Conservation (phyloP, 257 asterid species). For the Solanum infundibuliforme region DNA sequence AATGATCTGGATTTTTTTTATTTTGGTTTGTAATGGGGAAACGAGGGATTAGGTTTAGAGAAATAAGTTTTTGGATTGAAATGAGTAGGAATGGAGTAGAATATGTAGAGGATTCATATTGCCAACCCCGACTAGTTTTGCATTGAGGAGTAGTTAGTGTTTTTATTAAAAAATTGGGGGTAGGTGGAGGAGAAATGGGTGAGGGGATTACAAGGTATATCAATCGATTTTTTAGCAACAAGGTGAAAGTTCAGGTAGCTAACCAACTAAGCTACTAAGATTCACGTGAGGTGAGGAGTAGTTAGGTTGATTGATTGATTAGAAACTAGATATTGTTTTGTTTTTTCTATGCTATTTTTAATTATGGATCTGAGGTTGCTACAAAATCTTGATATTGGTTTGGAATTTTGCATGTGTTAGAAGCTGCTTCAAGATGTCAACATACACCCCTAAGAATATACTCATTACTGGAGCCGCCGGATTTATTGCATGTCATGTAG, state of each 20-base stretch:
- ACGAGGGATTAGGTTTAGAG: neutral
- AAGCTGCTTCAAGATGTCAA: neutral
- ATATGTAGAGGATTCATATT: neutral
- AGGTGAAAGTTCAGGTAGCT: neutral
- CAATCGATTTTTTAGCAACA: neutral
- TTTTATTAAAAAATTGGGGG: neutral
- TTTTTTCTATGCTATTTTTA: neutral
- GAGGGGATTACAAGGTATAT: neutral
- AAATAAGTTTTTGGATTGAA: neutral
- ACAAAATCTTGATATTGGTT: neutral
- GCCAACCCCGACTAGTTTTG: neutral
- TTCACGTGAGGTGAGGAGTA: neutral
- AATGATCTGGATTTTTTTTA: neutral
- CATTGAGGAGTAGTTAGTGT: neutral
- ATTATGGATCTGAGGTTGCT: neutral
- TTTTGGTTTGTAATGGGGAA: neutral
- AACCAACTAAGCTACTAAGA: neutral
- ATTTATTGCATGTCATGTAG: slow-evolving; percentile 18
- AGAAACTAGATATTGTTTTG: neutral
- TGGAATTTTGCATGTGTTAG: neutral
- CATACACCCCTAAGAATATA: slow-evolving; percentile 13
- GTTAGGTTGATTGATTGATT: neutral
- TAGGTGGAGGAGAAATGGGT: neutral
- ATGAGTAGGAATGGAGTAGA: neutral
- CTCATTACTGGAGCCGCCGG: slow-evolving; percentile 18